These are phyloP conservation scores for Starmerella bombi DNA, from an alignment of 805 yeast species.

Conservation along the genomic window DNA sequence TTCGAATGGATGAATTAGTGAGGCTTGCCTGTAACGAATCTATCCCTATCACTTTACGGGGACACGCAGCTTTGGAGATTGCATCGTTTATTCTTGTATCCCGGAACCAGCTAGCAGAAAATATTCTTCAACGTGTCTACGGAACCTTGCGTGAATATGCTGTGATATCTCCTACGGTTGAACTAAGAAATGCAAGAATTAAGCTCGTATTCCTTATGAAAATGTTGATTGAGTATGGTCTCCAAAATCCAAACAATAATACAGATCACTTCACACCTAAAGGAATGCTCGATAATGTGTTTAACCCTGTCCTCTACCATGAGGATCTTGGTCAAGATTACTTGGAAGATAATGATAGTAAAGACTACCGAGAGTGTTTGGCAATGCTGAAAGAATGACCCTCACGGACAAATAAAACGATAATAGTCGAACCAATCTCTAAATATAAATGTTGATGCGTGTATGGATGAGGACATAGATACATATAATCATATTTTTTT, in stretches of 20 bases:
- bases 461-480: too few relatives aligned
- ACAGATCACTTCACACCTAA: too few relatives aligned
- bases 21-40: background rate
- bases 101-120: background rate
- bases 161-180: background rate
- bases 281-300: background rate
- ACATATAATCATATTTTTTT: constrained; percentile 18
- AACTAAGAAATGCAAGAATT: background rate
- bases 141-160: background rate
- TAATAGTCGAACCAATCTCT: background rate
- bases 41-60: background rate
- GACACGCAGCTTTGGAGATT: background rate
- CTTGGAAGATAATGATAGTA: background rate
- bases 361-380: too few relatives aligned
- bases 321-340: background rate
- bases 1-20: background rate
- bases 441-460: too few relatives aligned
- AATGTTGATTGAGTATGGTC: background rate
- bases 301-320: background rate
- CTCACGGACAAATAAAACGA: background rate
- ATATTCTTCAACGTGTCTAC: background rate
- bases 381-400: background rate
- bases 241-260: too few relatives aligned
- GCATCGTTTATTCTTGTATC: background rate
- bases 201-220: background rate